phyloP scores from a whole-genome alignment of 306 rosid species.

The Herpetospermum pedunculosum region DNA sequence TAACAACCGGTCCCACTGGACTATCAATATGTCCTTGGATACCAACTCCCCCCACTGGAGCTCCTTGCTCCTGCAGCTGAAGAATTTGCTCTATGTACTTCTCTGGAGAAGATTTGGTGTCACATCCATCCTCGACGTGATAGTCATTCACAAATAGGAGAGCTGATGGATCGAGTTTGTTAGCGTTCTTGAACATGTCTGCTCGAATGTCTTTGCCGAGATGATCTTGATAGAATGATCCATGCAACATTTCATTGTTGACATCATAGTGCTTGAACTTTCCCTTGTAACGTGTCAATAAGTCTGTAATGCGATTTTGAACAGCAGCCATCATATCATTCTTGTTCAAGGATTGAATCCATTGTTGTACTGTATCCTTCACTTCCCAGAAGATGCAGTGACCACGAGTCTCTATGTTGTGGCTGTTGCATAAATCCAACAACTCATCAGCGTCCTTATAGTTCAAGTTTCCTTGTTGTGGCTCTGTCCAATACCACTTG shows the following conservation, averaged over 20 bases:
- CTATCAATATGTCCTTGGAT: conserved; percentile 82
- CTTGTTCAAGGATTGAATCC: conserved; percentile 52
- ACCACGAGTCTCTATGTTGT: conserved; percentile 62
- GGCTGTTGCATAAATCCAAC: conserved; percentile 44
- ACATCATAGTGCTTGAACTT: conserved; percentile 82
- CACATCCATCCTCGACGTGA: conserved; percentile 74
- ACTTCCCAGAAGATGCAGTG: conserved; percentile 98
- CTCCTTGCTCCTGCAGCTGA: conserved; percentile 66
- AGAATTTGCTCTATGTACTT: conserved; percentile 59
- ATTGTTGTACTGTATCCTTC: conserved; percentile 49
- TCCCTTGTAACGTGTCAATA: conserved; percentile 65
- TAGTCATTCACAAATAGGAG: conserved; percentile 71
- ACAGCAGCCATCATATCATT: conserved; percentile 55
- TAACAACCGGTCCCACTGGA: conserved; percentile 78
- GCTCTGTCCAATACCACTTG: conserved; percentile 95
- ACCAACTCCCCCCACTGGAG: conserved; percentile 79
- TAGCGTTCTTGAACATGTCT: conserved; percentile 76
- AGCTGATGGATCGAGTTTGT: conserved; percentile 52
- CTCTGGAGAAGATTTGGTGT: conserved; percentile 59
- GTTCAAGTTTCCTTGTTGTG: conserved; percentile 67
- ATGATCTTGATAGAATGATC: conserved; percentile 63
- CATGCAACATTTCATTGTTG: conserved; percentile 89
- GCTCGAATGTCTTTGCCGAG: conserved; percentile 65
- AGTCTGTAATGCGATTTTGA: conserved; percentile 50
- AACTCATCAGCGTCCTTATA: conserved; percentile 80